Evolutionary conservation across 352 stramenopile species (phyloP).

Genomic region (Globisporangium nunn): DNA sequence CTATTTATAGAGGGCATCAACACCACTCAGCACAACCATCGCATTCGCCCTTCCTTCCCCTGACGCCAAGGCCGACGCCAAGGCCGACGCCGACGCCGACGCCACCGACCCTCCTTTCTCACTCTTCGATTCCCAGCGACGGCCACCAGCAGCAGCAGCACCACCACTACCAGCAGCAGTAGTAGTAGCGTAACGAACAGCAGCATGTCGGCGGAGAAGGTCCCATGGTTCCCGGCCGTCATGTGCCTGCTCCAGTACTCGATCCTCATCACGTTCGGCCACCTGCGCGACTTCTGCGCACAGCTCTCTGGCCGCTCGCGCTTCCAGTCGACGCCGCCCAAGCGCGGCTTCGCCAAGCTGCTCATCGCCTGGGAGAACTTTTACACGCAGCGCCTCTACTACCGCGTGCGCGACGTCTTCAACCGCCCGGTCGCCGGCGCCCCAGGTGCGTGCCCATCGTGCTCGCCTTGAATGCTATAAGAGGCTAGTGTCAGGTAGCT

Average conservation of each 20-base stretch:
- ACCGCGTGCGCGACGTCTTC: slow-evolving; percentile 76
- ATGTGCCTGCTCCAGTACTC: slow-evolving; percentile 33
- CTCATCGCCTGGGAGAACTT: slow-evolving; percentile 93
- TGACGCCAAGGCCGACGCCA: too few species aligned
- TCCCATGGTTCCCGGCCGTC: slow-evolving; percentile 25
- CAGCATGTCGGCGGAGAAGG: slow-evolving; percentile 17
- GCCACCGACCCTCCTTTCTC: too few species aligned
- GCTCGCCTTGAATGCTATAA: too few species aligned
- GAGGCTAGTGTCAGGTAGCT: too few species aligned
- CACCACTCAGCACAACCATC: too few species aligned
- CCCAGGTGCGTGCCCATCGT: slow-evolving; percentile 12
- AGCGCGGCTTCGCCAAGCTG: slow-evolving; percentile 62
- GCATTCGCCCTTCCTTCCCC: too few species aligned
- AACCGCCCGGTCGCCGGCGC: slow-evolving; percentile 25
- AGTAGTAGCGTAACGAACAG: too few species aligned
- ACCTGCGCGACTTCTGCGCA: slow-evolving; percentile 25
- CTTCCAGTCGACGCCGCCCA: slow-evolving; percentile 21
- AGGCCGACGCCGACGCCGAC: too few species aligned
- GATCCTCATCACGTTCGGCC: slow-evolving; percentile 29
- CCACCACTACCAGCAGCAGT: too few species aligned
- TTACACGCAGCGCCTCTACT: slow-evolving; percentile 90
- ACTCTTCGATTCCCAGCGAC: too few species aligned
- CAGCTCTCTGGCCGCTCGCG: slow-evolving; percentile 22
- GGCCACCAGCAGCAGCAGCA: too few species aligned
- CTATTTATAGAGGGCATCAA: too few species aligned